Evolutionary conservation across 371 early-diverging fungal genomes (phyloP), one percentile per base, ranked within the genome.

Genomic region (Chytridium lagenaria): DNA sequence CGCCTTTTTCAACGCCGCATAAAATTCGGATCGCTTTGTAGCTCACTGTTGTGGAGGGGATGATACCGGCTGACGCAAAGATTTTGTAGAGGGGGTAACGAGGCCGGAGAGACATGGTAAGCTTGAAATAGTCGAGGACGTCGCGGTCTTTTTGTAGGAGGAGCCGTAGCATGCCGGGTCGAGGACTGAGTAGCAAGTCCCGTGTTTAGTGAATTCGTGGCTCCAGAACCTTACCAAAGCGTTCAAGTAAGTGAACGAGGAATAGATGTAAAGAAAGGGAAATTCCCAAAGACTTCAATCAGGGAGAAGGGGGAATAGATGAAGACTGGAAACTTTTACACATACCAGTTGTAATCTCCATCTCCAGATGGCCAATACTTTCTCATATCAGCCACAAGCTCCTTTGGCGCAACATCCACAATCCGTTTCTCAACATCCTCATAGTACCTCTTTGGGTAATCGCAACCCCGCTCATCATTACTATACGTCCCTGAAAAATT

Each of bases 171-270:
- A 93, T 3, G 64, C 36, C 23, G 92, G 92, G 15, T 84, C 87
- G 64, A 91, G 71, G 1, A 87, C 89, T 0, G 89, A 84, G 15
- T 90, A 84, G 77, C 93, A 93, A 28, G 92, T 92, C 55, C 92
- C 93, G 80, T 93, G 93, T 85, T 93, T 93, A 78, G 80, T 83
- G 91, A 91, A 93, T 73, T 93, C 92, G 76, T 93, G 92, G 16
- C 87, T 75, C 90, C 90, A 89, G 78, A 90, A 87, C 75, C 79
- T 80, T 26, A 15, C 57, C 15, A 15, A 57, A 10, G 7, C 22
- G 7, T 7, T 12, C 7, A 12, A 12, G 44, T 44, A 44, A 19
- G 44, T 44, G 7, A 12, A 44, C 12, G 12, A 44, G n/a, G n/a
- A 12, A 12, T 44, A 7, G 44, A 44, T 44, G 19, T 12, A 7